Conservation (phyloP, 192 early-diverging fungal species). For the Linnemannia schmuckeri region DNA sequence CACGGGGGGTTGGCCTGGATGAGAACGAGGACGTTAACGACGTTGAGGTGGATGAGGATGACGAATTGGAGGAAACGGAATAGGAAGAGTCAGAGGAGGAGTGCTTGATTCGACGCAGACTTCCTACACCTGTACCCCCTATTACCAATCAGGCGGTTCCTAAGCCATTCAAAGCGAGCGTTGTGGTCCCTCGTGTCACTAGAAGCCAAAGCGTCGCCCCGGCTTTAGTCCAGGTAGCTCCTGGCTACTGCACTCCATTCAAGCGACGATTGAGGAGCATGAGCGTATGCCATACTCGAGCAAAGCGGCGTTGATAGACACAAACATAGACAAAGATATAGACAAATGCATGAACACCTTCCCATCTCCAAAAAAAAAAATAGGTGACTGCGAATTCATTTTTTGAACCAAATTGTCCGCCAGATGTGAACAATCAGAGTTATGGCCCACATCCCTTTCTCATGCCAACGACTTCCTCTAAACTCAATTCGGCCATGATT, state of each 20-base stretch:
- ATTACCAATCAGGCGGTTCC: background rate
- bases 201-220: background rate
- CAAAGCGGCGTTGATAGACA: background rate
- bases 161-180: background rate
- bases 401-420: too few relatives aligned
- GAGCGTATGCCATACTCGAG: background rate
- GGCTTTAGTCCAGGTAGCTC: background rate
- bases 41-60: conserved; percentile 15
- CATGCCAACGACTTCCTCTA: too few relatives aligned
- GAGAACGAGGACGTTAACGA: conserved; percentile 9
- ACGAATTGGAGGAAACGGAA: conserved; percentile 11
- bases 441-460: too few relatives aligned
- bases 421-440: too few relatives aligned
- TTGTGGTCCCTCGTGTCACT: too few relatives aligned
- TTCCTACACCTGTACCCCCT: background rate
- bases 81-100: conserved; percentile 7
- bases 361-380: too few relatives aligned
- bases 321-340: too few relatives aligned
- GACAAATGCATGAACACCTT: conserved; percentile 1
- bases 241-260: background rate
- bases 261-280: background rate
- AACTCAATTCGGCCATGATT: too few relatives aligned
- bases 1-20: background rate
- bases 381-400: too few relatives aligned
- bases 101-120: background rate